Base-by-base conservation (phyloP, 2,329 filamentous ascomycete species). In the Chaetomiaceae sp. region DNA sequence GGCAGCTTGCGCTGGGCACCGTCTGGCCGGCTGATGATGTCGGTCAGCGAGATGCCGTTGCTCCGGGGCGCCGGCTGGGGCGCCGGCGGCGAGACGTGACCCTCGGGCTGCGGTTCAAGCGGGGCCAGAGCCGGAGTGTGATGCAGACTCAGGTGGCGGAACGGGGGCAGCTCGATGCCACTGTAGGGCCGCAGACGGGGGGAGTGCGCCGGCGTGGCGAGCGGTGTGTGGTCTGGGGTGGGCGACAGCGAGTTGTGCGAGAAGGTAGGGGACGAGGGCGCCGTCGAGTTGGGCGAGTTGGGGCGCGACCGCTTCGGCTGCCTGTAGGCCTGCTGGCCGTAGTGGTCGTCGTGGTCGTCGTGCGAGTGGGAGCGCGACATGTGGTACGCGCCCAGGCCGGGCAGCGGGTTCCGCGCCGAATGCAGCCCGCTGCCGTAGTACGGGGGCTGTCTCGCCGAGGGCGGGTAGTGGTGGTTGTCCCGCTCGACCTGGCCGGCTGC, bases 191-290 rank as follows among this genome's bases (percentile, higher is more conserved):
- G 79, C 56, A 98, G 75, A 35, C 93, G 87, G 42, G 93, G 93
- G 15, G 90, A 96, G 67, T 97, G 93, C 35, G 90, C 91, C 4
- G 91, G 91, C 5, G 91, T 98, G 22, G 90, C 91, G 46, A 97
- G 81, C n/a, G 91, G 91, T n/a, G 93, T 97, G 72, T 96, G 90
- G 62, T 97, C 91, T 10, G 91, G 93, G 2, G 91, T 98, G 4
- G 91, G 93, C 9, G 91, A 97, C 38, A 91, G 78, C 10, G 91
- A 96, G 67, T 95, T 89, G 68, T 96, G 89, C 2, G 91, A 96
- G 66, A 96, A 95, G 3, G 90, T 96, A 20, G 91, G 91, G 26
- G 91, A 97, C 20, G 91, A 95, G 17, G 93, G 93, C 38, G 91
- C 91, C 2, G 91, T 97, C 8, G 90, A 96, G 68, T 94, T 88